Conservation (phyloP, 2,329 filamentous ascomycete genomes). For the Alternaria infectoria region DNA sequence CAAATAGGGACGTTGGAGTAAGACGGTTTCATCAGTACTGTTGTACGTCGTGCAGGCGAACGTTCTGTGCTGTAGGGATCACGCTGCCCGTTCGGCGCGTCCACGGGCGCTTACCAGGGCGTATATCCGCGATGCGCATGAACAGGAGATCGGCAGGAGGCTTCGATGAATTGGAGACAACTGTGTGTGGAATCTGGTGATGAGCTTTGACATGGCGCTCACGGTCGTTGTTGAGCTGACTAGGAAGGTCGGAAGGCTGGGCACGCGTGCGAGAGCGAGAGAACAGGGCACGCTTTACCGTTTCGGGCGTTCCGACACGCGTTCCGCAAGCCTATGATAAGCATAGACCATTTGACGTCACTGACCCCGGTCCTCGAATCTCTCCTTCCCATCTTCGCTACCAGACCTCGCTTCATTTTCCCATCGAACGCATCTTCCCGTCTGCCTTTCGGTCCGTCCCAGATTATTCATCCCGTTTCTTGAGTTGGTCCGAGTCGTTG, state of each 20-base stretch:
- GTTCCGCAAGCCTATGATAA: neutral
- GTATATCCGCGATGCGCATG: neutral
- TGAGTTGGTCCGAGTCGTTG: neutral
- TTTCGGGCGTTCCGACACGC: neutral
- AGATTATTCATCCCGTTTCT: neutral
- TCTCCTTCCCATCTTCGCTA: neutral
- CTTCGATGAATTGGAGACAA: neutral
- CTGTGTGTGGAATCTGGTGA: neutral
- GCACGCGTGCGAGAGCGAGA: neutral
- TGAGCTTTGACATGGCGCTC: neutral
- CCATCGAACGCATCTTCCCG: neutral
- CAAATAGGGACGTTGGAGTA: neutral
- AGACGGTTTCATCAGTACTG: neutral
- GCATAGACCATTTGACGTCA: neutral
- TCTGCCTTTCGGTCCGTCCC: neutral
- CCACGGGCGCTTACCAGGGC: neutral
- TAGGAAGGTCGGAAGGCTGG: neutral
- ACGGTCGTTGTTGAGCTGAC: neutral
- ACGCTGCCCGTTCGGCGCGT: neutral
- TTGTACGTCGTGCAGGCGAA: neutral
- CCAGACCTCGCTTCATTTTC: neutral
- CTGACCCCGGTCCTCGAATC: neutral
- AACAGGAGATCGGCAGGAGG: neutral
- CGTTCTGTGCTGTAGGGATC: neutral
- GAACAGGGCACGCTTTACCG: neutral